Evolutionary conservation across 768 basidiomycete species (phyloP), one percentile per base, ranked within the genome.

Genomic region (Psilocybe azurescens): DNA sequence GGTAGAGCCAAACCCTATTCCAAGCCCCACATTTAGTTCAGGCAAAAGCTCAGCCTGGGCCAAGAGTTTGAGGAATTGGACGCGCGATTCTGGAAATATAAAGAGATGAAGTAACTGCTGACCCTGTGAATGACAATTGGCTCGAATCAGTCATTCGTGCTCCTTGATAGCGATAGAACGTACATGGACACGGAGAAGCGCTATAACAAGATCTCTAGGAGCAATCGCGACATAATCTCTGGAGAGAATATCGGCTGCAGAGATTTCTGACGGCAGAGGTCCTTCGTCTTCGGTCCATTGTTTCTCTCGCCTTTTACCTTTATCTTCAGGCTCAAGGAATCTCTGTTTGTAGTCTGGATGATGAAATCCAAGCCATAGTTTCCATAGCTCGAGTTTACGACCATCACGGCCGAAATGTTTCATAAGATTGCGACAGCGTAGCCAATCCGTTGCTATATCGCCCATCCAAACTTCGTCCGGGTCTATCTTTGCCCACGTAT

Each of bases 1-100:
- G 28, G 69, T 73, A 14, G 70, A 70, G n/a, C 76, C 73, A 50
- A 73, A 73, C 13, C 73, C 64, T 18, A 67, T 66, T 7, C 73
- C 74, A 14, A 75, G 61, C 13, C 68, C 70, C 2, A 74, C 58
- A 54, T 78, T 74, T 44, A 81, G 59, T 48, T 77, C 78, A 1
- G 70, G 56, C 20, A 82, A 67, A 3, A 89, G 65, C 4, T 82
- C 84, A 1, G 81, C 83, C 7, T 71, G 74, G 18, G 73, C 75
- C 8, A 93, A 66, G 20, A 91, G 75, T 53, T 80, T 74, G n/a
- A 90, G 65, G 57, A 93, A 87, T 57, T 83, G 79, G 2, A 84
- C 86, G 3, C 92, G 85, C 11, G 93, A 92, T 59, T 92, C 89
- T 1, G 93, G 92, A 68, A 83, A 94, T 46, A 91, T 75, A 68